Conservation (phyloP, 768 basidiomycete genomes). For the Hypsizygus marmoreus region DNA sequence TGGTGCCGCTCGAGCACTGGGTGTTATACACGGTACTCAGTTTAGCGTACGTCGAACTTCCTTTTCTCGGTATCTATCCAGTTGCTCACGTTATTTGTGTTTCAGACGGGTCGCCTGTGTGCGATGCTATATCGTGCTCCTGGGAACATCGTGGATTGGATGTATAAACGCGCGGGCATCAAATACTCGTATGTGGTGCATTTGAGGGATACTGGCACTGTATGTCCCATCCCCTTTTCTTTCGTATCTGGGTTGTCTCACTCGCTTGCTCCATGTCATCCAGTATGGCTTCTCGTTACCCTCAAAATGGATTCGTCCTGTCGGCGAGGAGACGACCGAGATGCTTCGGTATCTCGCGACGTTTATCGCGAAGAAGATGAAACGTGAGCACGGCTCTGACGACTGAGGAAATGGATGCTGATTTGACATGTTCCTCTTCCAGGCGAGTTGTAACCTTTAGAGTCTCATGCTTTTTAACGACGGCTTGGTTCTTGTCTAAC, state of each 20-base stretch:
- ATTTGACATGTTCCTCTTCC: no score
- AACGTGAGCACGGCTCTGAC: constrained; percentile 24
- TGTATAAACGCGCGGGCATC: constrained; percentile 56
- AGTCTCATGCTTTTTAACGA: no score
- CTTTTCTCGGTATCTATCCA: neutral
- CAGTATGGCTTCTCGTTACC: constrained; percentile 83
- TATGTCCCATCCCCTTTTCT: constrained; percentile 32
- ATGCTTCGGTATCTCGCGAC: constrained; percentile 68
- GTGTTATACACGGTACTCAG: constrained; percentile 47
- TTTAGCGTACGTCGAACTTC: constrained; percentile 42
- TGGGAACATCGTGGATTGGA: constrained; percentile 69
- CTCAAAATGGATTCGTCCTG: constrained; percentile 68
- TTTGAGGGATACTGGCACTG: constrained; percentile 70
- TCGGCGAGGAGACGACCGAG: constrained; percentile 73
- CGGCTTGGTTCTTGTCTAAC: no score
- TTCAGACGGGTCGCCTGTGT: constrained; percentile 48
- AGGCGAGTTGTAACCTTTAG: no score
- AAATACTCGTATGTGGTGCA: constrained; percentile 68
- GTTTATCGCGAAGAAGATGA: constrained; percentile 55
- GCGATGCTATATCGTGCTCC: constrained; percentile 51
- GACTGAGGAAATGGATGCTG: neutral
- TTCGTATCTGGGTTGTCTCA: neutral
- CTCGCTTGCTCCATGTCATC: neutral
- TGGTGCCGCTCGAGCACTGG: constrained; percentile 57
- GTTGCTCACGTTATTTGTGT: neutral